phyloP scores from a whole-genome alignment of 2,329 filamentous ascomycete species.

The Ophioceras dolichostomum region DNA sequence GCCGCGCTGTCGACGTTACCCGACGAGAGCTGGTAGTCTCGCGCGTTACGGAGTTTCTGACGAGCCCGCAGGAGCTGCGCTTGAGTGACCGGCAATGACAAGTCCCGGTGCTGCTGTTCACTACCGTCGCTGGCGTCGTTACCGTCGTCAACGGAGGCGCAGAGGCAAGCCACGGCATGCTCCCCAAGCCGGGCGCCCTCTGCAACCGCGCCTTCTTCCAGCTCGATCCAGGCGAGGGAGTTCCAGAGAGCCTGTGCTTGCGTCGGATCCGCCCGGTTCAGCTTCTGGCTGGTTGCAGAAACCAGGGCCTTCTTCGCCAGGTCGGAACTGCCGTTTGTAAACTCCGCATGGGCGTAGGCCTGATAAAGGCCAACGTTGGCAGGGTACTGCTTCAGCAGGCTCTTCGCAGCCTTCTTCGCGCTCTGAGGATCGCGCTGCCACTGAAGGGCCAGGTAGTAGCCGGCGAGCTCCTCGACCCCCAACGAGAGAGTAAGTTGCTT shows the following conservation, averaged over 20 bases:
- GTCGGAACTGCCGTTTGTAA: conserved; percentile 38
- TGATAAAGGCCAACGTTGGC: conserved; percentile 61
- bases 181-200: conserved; percentile 18
- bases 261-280: conserved; percentile 24
- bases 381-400: conserved; percentile 55
- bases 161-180: conserved; percentile 24
- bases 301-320: conserved; percentile 53
- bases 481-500: conserved; percentile 39
- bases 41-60: conserved; percentile 37
- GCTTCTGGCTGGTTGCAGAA: conserved; percentile 41
- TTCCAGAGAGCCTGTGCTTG: conserved; percentile 32
- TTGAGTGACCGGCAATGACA: conserved; percentile 16
- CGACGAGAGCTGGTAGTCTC: conserved; percentile 43
- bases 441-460: conserved; percentile 61
- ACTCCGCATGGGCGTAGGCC: conserved; percentile 65
- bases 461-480: conserved; percentile 41
- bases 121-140: conserved; percentile 1
- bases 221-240: conserved; percentile 56
- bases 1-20: conserved; percentile 34
- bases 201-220: too few relatives aligned
- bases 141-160: conserved; percentile 22
- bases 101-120: conserved; percentile 4
- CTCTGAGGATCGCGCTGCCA: conserved; percentile 37
- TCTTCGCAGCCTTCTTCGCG: conserved; percentile 60
- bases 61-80: conserved; percentile 36